phyloP scores from a whole-genome alignment of 768 basidiomycete genomes.

The Piloderma croceum region DNA sequence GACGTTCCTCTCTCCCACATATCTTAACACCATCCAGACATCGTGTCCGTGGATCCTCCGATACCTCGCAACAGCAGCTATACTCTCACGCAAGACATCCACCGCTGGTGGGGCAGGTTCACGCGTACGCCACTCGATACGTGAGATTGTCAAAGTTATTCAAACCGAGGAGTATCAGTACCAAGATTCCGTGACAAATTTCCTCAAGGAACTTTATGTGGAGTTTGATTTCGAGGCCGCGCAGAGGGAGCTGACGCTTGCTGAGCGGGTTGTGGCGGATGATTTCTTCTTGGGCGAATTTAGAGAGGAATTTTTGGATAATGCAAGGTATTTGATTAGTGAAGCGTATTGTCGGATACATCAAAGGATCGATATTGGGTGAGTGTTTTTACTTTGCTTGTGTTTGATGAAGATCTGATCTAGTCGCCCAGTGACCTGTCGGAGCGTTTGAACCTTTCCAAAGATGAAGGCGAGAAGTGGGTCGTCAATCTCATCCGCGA shows the following conservation, averaged over 20 bases:
- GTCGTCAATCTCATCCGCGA: constrained; percentile 98
- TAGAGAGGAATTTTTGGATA: constrained; percentile 92
- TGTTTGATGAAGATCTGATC: background rate
- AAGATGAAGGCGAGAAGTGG: constrained; percentile 97
- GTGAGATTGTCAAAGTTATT: constrained; percentile 89
- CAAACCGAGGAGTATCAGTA: constrained; percentile 97
- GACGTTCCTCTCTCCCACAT: constrained; percentile 92
- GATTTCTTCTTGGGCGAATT: constrained; percentile 94
- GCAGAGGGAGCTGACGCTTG: constrained; percentile 70
- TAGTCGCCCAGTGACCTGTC: constrained; percentile 68
- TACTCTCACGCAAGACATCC: constrained; percentile 80
- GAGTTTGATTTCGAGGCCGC: constrained; percentile 97
- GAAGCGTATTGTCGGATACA: constrained; percentile 99
- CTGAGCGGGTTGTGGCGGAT: constrained; percentile 77
- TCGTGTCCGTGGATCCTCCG: constrained; percentile 91
- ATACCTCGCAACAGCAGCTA: constrained; percentile 89
- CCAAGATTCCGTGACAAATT: constrained; percentile 86
- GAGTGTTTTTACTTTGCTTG: constrained; percentile 14
- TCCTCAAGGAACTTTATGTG: constrained; percentile 89
- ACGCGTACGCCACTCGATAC: constrained; percentile 81
- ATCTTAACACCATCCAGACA: constrained; percentile 98
- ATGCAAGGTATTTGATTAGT: constrained; percentile 91
- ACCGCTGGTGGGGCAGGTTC: constrained; percentile 50
- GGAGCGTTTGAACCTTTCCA: constrained; percentile 86
- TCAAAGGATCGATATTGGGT: constrained; percentile 86